These are phyloP conservation scores for Pseudogymnoascus sp. DNA, from an alignment of 2,329 filamentous ascomycete species.

Conservation along the genomic window DNA sequence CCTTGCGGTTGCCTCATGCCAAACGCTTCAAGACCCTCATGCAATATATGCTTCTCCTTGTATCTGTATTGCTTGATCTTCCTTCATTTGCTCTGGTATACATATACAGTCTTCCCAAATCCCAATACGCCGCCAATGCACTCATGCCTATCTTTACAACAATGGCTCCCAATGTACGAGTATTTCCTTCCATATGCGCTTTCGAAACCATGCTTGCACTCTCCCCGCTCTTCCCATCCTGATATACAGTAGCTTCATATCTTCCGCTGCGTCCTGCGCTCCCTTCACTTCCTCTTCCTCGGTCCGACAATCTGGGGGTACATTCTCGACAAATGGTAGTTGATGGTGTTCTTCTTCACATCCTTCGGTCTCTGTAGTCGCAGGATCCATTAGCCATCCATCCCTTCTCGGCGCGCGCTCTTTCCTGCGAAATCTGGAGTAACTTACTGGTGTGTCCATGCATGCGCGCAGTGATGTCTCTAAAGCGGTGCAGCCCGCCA, in stretches of 20 bases:
- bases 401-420: background rate
- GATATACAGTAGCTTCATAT: background rate
- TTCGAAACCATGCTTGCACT: background rate
- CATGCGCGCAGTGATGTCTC: constrained; percentile 55
- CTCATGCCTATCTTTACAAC: constrained; percentile 2
- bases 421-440: constrained; percentile 18
- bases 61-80: background rate
- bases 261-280: background rate
- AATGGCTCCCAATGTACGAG: constrained; percentile 3
- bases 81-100: constrained; percentile 2
- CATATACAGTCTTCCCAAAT: constrained; percentile 5
- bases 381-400: constrained; percentile 10
- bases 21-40: background rate
- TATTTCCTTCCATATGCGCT: background rate
- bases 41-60: background rate
- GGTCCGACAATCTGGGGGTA: constrained; percentile 65
- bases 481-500: constrained; percentile 48
- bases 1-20: background rate
- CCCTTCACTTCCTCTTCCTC: constrained; percentile 51
- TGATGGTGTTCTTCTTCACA: constrained; percentile 70
- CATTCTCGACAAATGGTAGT: constrained; percentile 78
- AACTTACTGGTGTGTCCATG: constrained; percentile 72
- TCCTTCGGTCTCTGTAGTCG: constrained; percentile 43
- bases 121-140: constrained; percentile 6
- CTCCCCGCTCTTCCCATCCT: background rate